phyloP scores from a whole-genome alignment of 108 stramenopile genomes.

The Nitzschia inconspicua region DNA sequence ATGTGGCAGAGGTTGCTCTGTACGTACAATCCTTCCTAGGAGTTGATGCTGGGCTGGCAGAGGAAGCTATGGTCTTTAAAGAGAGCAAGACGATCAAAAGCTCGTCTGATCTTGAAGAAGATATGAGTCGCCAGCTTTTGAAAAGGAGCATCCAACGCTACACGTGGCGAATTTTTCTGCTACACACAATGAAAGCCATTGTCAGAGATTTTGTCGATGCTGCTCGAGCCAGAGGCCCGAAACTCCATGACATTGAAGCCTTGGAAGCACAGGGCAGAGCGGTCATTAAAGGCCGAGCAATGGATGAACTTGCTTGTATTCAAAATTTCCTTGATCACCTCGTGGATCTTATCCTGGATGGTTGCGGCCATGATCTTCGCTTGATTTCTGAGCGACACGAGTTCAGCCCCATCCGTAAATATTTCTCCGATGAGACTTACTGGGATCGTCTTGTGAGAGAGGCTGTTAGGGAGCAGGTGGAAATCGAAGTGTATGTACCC shows the following conservation, averaged over 20 bases:
- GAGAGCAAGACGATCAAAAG: background rate
- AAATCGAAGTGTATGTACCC: slow-evolving; percentile 85
- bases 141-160: slow-evolving; percentile 75
- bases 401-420: slow-evolving; percentile 33
- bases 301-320: slow-evolving; percentile 52
- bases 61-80: background rate
- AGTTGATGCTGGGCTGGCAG: slow-evolving; percentile 20
- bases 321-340: slow-evolving; percentile 69
- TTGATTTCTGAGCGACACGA: slow-evolving; percentile 52
- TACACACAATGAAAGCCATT: slow-evolving; percentile 58
- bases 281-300: slow-evolving; percentile 34
- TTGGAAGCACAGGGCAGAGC: slow-evolving; percentile 20
- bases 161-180: slow-evolving; percentile 69
- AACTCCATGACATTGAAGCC: slow-evolving; percentile 41
- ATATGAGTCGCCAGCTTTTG: slow-evolving; percentile 30
- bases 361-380: slow-evolving; percentile 64
- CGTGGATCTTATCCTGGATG: slow-evolving; percentile 74
- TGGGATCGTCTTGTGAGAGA: slow-evolving; percentile 68
- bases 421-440: slow-evolving; percentile 22
- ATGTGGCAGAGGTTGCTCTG: slow-evolving; percentile 62
- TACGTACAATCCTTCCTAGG: slow-evolving; percentile 87
- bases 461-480: slow-evolving; percentile 78
- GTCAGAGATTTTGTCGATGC: slow-evolving; percentile 63
- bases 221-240: slow-evolving; percentile 36
- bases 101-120: slow-evolving; percentile 2